Evolutionary conservation across 805 yeast genomes (phyloP).

Genomic region (Pichia exigua): DNA sequence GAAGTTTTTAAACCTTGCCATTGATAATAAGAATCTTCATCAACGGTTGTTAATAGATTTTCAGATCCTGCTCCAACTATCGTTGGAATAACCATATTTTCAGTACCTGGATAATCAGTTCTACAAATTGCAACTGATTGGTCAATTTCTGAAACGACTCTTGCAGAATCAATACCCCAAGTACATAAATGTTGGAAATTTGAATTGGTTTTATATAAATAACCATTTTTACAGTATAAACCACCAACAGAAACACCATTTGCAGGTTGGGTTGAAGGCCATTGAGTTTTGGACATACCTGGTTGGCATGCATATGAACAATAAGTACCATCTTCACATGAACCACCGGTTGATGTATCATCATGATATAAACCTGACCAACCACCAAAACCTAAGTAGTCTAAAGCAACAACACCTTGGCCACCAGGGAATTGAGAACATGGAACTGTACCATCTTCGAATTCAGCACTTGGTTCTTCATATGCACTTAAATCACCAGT

Average conservation of each 20-base stretch:
- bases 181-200: slow-evolving; percentile 66
- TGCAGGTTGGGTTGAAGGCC: slow-evolving; percentile 85
- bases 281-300: slow-evolving; percentile 98
- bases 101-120: slow-evolving; percentile 99
- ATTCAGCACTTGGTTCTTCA: slow-evolving; percentile 48
- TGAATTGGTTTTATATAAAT: slow-evolving; percentile 73
- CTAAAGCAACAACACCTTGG: slow-evolving; percentile 72
- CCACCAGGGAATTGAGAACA: slow-evolving; percentile 74
- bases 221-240: slow-evolving; percentile 74
- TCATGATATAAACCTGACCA: slow-evolving; percentile 53
- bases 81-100: slow-evolving; percentile 96
- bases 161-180: slow-evolving; percentile 73
- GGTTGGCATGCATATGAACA: slow-evolving; percentile 98
- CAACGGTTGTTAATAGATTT: slow-evolving; percentile 69
- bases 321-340: slow-evolving; percentile 83
- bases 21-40: slow-evolving; percentile 65
- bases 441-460: slow-evolving; percentile 62
- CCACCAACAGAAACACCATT: slow-evolving; percentile 94
- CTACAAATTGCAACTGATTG: slow-evolving; percentile 84
- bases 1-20: slow-evolving; percentile 84
- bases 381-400: slow-evolving; percentile 63
- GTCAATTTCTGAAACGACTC: slow-evolving; percentile 54
- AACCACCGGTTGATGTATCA: slow-evolving; percentile 39
- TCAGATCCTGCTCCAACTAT: slow-evolving; percentile 59
- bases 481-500: slow-evolving; percentile 55